These are phyloP conservation scores for Ophidiomyces ophidiicola DNA, from an alignment of 2,329 filamentous ascomycete species.

Conservation along the genomic window DNA sequence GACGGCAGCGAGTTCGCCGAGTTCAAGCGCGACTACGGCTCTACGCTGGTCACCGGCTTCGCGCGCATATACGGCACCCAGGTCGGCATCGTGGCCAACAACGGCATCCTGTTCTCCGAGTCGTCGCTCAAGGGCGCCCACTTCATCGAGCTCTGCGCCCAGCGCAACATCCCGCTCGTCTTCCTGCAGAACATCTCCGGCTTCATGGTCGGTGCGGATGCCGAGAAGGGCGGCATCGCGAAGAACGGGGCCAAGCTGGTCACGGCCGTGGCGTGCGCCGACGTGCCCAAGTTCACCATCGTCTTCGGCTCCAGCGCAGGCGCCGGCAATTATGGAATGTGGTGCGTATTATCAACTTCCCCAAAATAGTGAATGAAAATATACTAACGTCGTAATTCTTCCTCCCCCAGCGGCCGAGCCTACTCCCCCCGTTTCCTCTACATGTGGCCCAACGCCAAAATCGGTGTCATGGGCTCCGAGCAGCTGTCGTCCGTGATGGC, in stretches of 20 bases:
- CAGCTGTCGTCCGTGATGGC: slow-evolving; percentile 90
- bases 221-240: slow-evolving; percentile 87
- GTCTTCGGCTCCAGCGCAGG: slow-evolving; percentile 89
- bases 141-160: slow-evolving; percentile 88
- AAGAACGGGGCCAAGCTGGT: slow-evolving; percentile 97
- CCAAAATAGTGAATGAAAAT: slow-evolving; percentile 7
- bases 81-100: slow-evolving; percentile 89
- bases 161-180: slow-evolving; percentile 76
- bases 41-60: slow-evolving; percentile 83
- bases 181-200: slow-evolving; percentile 96
- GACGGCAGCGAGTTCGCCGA: slow-evolving; percentile 83
- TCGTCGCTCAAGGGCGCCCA: slow-evolving; percentile 88
- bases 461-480: slow-evolving; percentile 91
- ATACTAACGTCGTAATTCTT: slow-evolving; percentile 1
- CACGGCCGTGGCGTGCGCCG: slow-evolving; percentile 82
- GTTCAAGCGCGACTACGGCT: slow-evolving; percentile 86
- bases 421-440: slow-evolving; percentile 86
- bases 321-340: slow-evolving; percentile 98
- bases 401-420: slow-evolving; percentile 55
- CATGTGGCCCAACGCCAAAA: slow-evolving; percentile 96
- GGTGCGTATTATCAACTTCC: slow-evolving; percentile 34
- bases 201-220: slow-evolving; percentile 93
- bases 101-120: slow-evolving; percentile 85
- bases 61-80: slow-evolving; percentile 78
- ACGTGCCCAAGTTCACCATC: slow-evolving; percentile 93